phyloP scores from a whole-genome alignment of 2,329 filamentous ascomycete genomes.

The Grosmannia serpens region DNA sequence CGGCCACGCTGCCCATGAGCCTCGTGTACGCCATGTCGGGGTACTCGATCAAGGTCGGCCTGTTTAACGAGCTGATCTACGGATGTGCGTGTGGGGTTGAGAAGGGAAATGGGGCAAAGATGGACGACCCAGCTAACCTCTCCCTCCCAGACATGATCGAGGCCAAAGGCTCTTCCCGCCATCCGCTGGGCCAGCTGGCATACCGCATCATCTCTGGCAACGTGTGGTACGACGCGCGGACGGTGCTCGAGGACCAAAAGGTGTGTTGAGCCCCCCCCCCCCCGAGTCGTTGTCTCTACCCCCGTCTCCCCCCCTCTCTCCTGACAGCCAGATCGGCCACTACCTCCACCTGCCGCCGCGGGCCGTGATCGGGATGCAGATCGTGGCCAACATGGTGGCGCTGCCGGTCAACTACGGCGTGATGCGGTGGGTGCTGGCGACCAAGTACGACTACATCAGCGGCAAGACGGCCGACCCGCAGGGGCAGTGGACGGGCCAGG shows the following conservation, averaged over 20 bases:
- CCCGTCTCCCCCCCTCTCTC: too few relatives aligned
- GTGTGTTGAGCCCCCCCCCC: neutral
- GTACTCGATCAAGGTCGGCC: conserved; percentile 12
- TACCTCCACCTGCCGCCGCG: conserved; percentile 13
- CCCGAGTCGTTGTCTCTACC: neutral
- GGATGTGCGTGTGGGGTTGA: conserved; percentile 4
- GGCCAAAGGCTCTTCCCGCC: conserved; percentile 2
- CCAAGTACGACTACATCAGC: conserved; percentile 11
- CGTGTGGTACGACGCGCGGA: conserved; percentile 11
- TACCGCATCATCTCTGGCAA: conserved; percentile 13
- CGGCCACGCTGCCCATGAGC: conserved; percentile 12
- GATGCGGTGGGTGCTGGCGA: conserved; percentile 10
- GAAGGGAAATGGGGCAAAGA: neutral
- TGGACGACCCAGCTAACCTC: too few relatives aligned
- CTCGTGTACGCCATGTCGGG: conserved; percentile 12
- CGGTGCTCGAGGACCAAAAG: conserved; percentile 13
- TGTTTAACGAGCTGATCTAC: conserved; percentile 13
- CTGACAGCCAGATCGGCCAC: conserved; percentile 3
- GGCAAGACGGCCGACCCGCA: conserved; percentile 8
- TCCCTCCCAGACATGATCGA: conserved; percentile 10
- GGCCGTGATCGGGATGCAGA: conserved; percentile 12
- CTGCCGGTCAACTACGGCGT: conserved; percentile 13
- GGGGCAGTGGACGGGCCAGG: conserved; percentile 13
- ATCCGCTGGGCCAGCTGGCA: conserved; percentile 11
- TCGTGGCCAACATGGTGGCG: conserved; percentile 12